Percentiles rank a stretch among this genome's conserved stretches.
Conservation (phyloP, 2,329 filamentous ascomycete species). For the Colletotrichum sp. region DNA sequence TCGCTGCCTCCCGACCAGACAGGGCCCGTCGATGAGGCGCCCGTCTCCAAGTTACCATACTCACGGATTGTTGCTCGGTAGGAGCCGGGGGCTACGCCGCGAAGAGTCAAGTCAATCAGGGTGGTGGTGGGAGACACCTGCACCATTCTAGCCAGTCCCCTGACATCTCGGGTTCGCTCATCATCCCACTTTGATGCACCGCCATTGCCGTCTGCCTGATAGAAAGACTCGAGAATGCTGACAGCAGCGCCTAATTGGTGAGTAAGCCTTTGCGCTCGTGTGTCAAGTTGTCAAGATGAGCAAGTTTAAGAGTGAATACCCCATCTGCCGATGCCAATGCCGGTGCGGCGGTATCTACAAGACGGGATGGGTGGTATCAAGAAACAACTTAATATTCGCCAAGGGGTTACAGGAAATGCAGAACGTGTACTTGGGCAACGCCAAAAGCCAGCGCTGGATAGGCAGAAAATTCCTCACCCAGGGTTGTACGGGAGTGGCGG, state of each 20-base stretch:
- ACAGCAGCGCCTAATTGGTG: conserved; percentile 73
- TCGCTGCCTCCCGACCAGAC: conserved; percentile 69
- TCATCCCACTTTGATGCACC: conserved; percentile 36
- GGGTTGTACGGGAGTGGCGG: not conserved
- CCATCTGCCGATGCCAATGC: conserved; percentile 1
- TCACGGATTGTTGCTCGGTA: conserved; percentile 88
- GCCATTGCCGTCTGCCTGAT: conserved; percentile 51
- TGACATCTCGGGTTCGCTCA: conserved; percentile 63
- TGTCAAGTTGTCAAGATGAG: not conserved
- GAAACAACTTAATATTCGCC: conserved; percentile 8
- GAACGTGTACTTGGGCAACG: not conserved
- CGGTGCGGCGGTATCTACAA: not conserved
- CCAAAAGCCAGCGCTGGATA: not conserved
- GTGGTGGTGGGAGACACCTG: conserved; percentile 82
- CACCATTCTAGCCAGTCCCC: conserved; percentile 91
- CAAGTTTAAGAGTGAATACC: not conserved
- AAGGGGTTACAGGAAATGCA: conserved; percentile 10
- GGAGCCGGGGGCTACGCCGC: conserved; percentile 78
- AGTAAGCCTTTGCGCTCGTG: not conserved
- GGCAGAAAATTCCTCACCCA: not conserved
- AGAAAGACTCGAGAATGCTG: conserved; percentile 88
- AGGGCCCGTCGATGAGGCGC: conserved; percentile 80
- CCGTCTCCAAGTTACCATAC: conserved; percentile 84
- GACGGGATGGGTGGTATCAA: conserved; percentile 1
- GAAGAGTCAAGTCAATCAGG: conserved; percentile 85